phyloP scores from a whole-genome alignment of 257 asterid genomes.

The Fraxinus excelsior region DNA sequence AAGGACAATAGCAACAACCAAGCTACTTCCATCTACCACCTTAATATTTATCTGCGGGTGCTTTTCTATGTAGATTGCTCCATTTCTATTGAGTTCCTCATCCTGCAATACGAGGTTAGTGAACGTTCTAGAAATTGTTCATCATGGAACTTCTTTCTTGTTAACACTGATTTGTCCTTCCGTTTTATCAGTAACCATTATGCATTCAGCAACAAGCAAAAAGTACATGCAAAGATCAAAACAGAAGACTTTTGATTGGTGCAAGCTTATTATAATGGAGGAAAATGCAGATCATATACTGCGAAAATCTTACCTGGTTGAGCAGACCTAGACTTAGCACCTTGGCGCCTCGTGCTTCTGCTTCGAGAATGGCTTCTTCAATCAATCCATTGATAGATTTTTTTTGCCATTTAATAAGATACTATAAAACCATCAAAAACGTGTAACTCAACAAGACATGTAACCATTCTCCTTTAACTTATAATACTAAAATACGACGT shows the following conservation, averaged over 20 bases:
- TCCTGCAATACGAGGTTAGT: constrained; percentile 35
- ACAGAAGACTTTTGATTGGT: background rate
- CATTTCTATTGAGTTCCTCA: constrained; percentile 58
- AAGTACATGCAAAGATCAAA: no score
- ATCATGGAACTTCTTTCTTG: background rate
- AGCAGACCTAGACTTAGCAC: constrained; percentile 72
- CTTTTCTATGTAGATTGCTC: constrained; percentile 48
- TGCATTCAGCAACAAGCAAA: background rate
- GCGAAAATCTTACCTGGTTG: constrained; percentile 53
- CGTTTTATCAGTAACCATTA: background rate
- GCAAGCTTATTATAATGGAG: background rate
- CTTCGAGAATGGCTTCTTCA: constrained; percentile 70
- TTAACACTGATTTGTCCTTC: background rate
- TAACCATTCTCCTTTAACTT: background rate
- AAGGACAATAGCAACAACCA: constrained; percentile 67
- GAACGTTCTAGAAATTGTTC: background rate
- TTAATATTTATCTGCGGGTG: constrained; percentile 49
- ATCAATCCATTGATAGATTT: constrained; percentile 52
- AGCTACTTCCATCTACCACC: constrained; percentile 79
- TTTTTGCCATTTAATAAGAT: constrained; percentile 51
- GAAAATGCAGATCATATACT: background rate
- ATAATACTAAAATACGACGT: background rate
- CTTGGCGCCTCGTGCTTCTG: constrained; percentile 61
- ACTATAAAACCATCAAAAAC: constrained; percentile 34
- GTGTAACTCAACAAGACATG: background rate